Evolutionary conservation across 148 eudicot genomes (phyloP).

Genomic region (Cornus kousa): DNA sequence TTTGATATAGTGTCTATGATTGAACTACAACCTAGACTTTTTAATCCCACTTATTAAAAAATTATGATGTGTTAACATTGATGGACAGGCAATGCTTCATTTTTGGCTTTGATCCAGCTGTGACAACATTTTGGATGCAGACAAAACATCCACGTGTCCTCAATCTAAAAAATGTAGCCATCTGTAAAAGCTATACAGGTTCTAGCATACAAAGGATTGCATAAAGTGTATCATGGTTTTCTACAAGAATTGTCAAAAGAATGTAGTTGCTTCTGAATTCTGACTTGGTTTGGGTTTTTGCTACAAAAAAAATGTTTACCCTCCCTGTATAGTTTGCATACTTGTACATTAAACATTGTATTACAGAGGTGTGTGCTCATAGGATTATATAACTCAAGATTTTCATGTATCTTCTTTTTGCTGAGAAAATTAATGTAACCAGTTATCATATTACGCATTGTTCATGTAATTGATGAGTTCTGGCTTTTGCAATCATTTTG

Average conservation of each 20-base stretch:
- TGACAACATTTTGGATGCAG: background rate
- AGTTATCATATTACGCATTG: background rate
- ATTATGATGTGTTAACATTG: background rate
- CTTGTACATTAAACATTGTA: constrained; percentile 8
- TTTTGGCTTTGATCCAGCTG: constrained; percentile 54
- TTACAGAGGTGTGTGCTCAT: background rate
- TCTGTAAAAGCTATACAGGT: constrained; percentile 6
- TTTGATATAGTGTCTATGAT: background rate
- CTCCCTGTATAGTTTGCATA: constrained; percentile 4
- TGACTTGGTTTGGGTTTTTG: background rate
- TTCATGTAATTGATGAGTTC: background rate
- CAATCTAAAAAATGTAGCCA: background rate
- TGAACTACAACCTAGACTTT: background rate
- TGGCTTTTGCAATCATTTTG: background rate
- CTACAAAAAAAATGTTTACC: background rate
- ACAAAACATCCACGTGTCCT: background rate
- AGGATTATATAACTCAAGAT: background rate
- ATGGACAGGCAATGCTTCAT: constrained; percentile 67
- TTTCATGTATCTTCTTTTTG: background rate
- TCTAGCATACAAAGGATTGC: background rate
- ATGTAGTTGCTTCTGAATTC: constrained; percentile 6
- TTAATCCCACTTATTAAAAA: background rate
- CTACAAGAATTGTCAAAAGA: background rate
- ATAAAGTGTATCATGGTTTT: background rate
- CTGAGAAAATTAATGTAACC: background rate